These are phyloP conservation scores for Colletotrichum sp. DNA, from an alignment of 2,329 filamentous ascomycete genomes.

Conservation along the genomic window DNA sequence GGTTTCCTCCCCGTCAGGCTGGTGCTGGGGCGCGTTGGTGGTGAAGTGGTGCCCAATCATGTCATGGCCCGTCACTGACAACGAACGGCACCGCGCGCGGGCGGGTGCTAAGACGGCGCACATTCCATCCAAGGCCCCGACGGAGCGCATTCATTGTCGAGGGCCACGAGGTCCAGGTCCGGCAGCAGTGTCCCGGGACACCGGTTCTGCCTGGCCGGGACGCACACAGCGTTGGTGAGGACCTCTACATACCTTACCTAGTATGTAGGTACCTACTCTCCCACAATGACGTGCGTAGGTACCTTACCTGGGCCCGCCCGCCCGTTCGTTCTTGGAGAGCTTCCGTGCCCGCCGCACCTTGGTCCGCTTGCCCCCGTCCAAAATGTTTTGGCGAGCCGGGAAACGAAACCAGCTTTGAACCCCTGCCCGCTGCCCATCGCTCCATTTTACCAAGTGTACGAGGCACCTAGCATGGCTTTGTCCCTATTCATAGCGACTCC, in stretches of 20 bases:
- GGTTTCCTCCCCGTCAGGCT: background rate
- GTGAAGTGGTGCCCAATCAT: background rate
- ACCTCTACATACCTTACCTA: background rate
- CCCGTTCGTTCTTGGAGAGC: background rate
- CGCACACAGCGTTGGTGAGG: background rate
- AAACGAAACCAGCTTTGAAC: conserved; percentile 5
- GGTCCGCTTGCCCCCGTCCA: background rate
- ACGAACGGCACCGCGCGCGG: background rate
- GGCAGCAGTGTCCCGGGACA: background rate
- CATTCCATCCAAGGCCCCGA: background rate
- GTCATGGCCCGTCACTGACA: background rate
- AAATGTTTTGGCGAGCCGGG: background rate
- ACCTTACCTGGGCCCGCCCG: background rate
- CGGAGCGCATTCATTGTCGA: background rate
- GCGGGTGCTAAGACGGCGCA: background rate
- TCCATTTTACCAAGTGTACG: background rate
- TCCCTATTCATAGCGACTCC: background rate
- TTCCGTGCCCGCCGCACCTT: background rate
- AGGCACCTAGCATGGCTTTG: background rate
- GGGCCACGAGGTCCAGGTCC: background rate
- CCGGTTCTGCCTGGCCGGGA: background rate
- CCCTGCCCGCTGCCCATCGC: background rate
- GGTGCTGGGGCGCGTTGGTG: background rate
- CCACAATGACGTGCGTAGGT: background rate
- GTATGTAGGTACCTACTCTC: too few species aligned